Evolutionary conservation across 176 grass and related monocot genomes (phyloP), one percentile per base, ranked within the genome.

Genomic region (Tillandsia leiboldiana): DNA sequence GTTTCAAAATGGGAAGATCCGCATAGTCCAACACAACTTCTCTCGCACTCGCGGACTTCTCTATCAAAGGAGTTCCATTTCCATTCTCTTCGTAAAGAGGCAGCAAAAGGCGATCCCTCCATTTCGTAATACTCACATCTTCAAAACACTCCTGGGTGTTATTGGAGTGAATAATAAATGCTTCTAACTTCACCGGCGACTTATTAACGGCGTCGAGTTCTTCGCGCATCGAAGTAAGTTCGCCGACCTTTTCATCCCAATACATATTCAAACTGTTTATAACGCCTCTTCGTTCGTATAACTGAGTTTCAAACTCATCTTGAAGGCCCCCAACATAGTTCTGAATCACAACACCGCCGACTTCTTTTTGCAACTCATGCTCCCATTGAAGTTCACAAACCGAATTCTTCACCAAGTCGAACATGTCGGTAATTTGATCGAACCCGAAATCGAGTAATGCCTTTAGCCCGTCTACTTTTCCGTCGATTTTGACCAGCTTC

Each of bases 281-380:
- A 17, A 79, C 69, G 51, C 82, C 70, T 71, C 51, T 86, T 74
- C 93, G 86, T n/a, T 88, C 81, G 77, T 77, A 73, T 48, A 90
- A 75, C 24, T 80, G 86, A 51, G 79, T 85, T 54, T 99, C 84
- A 47, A 93, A 80, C 14, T 93, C 89, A 82, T 84, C 80, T 79
- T 80, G 78, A 65, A 93, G 68, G 49, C 69, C 33, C 79, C 78
- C 83, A 63, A 90, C 74, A 78, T 69, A 93, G 53, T 99, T 81
- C 70, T 84, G 73, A 71, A 89, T 81, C 75, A 85, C 72, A 71
- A 90, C 73, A 84, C 76, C 13, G 5, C 72, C 81, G 71, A 99
- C 72, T 66, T 99, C 84, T 83, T 80, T 76, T 77, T 99, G 89
- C 71, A 99, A 67, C 53, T 90, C 81, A 75, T 90, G 79, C 20